Conservation (phyloP, 805 yeast genomes). For the Ogataea haglerorum region DNA sequence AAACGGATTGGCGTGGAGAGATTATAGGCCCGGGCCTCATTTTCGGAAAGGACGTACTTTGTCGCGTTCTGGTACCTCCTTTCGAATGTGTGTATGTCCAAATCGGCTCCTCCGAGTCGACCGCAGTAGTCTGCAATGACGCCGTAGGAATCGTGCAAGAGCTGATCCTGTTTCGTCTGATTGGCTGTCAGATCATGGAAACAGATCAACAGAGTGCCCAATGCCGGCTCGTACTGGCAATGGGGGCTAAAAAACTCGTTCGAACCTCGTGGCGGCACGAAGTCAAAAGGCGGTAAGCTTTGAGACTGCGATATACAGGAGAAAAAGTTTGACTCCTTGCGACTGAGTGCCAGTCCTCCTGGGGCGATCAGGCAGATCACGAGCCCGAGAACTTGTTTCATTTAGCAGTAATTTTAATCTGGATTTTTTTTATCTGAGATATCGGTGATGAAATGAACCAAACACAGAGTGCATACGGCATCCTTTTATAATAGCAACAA, state of each 20-base stretch:
- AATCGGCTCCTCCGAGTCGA: conserved; percentile 6
- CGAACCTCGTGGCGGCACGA: conserved; percentile 4
- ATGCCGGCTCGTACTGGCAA: conserved; percentile 27
- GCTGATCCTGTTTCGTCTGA: background rate
- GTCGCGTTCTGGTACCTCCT: conserved; percentile 16
- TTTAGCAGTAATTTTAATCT: background rate
- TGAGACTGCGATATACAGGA: conserved; percentile 21
- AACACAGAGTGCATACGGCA: background rate
- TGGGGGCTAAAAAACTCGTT: conserved; percentile 22
- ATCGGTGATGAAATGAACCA: conserved; percentile 4
- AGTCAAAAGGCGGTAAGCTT: conserved; percentile 19
- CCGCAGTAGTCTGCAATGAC: conserved; percentile 14
- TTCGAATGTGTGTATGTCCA: conserved; percentile 5
- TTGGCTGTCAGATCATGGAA: conserved; percentile 14
- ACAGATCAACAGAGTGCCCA: conserved; percentile 26
- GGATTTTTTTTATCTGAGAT: conserved; percentile 9
- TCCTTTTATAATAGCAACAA: background rate
- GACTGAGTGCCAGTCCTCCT: conserved; percentile 1
- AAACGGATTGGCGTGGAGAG: conserved; percentile 4
- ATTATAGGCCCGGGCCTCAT: background rate
- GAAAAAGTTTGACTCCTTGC: conserved; percentile 20
- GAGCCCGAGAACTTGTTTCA: conserved; percentile 1
- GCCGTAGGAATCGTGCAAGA: conserved; percentile 9
- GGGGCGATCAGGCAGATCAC: conserved; percentile 2
- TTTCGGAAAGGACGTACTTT: conserved; percentile 2